Evolutionary conservation across 2,329 filamentous ascomycete genomes (phyloP), one percentile per base, ranked within the genome.

Genomic region (Apiospora phragmitis): DNA sequence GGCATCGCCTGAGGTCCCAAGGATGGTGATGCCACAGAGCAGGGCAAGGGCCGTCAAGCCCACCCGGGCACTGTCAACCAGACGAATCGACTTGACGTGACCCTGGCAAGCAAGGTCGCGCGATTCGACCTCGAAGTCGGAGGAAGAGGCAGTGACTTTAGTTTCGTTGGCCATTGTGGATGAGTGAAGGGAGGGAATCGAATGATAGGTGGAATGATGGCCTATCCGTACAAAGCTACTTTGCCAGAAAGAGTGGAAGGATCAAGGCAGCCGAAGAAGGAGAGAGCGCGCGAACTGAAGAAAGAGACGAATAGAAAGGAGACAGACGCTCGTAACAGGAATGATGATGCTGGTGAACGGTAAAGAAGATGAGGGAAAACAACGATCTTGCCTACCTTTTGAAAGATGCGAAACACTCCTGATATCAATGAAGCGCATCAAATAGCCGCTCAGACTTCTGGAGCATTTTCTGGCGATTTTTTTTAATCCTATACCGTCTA

Each of bases 1-100:
- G 7, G 87, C 83, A 76, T 90, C 83, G 73, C 83, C 87, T 3
- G 88, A 84, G 14, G 89, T 83, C 35, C 85, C 88, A 9, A 91
- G 79, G 68, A 89, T 83, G 24, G 83, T 84, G 73, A 90, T 76
- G 70, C 85, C 85, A 69, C 85, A 83, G 24, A 85, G 81, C 24
- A 91, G 80, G 38, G 85, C 84, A 42, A 91, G 77, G 6, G 80
- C 76, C 0, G 85, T 89, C 71, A 89, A 79, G 66, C 81, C 85
- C 4, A 86, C 74, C 18, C 85, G 83, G 65, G 81, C 80, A 65
- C 79, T 81, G 72, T 89, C 84, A 70, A 86, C 73, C 35, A 83
- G 73, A 68, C 79, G 80, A 68, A 86, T 76, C 47, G 80, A 75
- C 29, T 73, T 74, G 55, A 74, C 68, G 68, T 82, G 80, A 66